Evolutionary conservation across 208 protist genomes (phyloP).

Genomic region (Crithidia sp.): DNA sequence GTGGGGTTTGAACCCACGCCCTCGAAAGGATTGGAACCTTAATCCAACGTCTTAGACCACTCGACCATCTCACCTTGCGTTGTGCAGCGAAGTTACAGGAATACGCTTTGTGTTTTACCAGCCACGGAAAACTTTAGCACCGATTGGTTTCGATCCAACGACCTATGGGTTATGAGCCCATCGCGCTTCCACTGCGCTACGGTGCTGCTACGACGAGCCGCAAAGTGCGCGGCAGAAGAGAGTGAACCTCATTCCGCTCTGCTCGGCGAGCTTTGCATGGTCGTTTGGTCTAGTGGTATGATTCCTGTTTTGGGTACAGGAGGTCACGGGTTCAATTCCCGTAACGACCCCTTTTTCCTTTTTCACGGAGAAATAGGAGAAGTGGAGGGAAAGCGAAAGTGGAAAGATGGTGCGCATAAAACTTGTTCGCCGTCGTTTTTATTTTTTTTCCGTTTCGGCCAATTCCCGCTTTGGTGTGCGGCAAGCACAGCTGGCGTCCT

Average conservation of each 20-base stretch:
- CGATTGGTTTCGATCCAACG: conserved; percentile 95
- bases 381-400: background rate
- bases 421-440: conserved; percentile 10
- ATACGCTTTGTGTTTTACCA: too few species aligned
- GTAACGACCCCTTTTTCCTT: conserved; percentile 77
- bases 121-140: conserved; percentile 79
- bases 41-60: conserved; percentile 64
- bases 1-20: conserved; percentile 62
- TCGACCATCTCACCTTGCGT: conserved; percentile 55
- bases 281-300: conserved; percentile 94
- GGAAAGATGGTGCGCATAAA: background rate
- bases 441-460: background rate
- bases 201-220: conserved; percentile 50
- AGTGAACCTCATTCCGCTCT: background rate
- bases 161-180: conserved; percentile 95
- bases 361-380: background rate
- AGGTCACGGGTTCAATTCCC: conserved; percentile 94
- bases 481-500: background rate
- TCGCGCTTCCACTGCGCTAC: conserved; percentile 95
- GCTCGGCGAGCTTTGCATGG: conserved; percentile 13
- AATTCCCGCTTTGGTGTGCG: too few species aligned
- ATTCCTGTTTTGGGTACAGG: conserved; percentile 94
- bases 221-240: too few species aligned
- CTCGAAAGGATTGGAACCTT: conserved; percentile 65
- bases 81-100: too few species aligned